Evolutionary conservation across 331 rosid species (phyloP).

Genomic region (Prunus yedoensis): DNA sequence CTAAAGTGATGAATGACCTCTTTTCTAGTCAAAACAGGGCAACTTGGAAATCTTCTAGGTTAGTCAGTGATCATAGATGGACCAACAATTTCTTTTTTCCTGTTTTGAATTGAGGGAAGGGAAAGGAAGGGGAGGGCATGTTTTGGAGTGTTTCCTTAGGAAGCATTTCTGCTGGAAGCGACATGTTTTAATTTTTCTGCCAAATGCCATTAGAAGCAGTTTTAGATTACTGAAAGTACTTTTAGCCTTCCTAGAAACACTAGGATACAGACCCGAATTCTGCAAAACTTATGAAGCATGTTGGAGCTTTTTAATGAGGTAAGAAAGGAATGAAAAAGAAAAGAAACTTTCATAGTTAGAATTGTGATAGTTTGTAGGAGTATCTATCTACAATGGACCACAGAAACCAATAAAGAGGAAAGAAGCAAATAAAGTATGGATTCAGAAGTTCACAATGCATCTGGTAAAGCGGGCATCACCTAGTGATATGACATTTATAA

Average conservation of each 20-base stretch:
- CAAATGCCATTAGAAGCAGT: no score
- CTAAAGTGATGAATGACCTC: background rate
- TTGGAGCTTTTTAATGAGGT: background rate
- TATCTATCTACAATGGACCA: background rate
- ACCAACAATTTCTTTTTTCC: background rate
- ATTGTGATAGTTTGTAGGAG: background rate
- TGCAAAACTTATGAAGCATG: background rate
- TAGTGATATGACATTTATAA: background rate
- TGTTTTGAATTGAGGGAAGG: no score
- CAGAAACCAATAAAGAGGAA: background rate
- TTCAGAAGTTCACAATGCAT: background rate
- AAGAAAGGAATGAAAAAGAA: background rate
- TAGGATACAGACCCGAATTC: no score
- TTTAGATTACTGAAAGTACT: no score
- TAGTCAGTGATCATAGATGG: background rate
- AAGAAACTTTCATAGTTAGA: background rate
- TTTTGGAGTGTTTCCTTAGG: background rate
- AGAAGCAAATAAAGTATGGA: background rate
- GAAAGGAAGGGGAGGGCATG: background rate
- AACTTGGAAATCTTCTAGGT: slow-evolving; percentile 1
- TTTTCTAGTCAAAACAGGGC: background rate
- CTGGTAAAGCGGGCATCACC: background rate
- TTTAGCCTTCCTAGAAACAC: no score
- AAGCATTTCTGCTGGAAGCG: background rate
- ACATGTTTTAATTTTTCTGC: no score